A percentile compares a stretch with the other conserved stretches of the same genome.
These are phyloP conservation scores for Coemansia erecta DNA, from an alignment of 192 early-diverging fungal species.

Conservation along the genomic window DNA sequence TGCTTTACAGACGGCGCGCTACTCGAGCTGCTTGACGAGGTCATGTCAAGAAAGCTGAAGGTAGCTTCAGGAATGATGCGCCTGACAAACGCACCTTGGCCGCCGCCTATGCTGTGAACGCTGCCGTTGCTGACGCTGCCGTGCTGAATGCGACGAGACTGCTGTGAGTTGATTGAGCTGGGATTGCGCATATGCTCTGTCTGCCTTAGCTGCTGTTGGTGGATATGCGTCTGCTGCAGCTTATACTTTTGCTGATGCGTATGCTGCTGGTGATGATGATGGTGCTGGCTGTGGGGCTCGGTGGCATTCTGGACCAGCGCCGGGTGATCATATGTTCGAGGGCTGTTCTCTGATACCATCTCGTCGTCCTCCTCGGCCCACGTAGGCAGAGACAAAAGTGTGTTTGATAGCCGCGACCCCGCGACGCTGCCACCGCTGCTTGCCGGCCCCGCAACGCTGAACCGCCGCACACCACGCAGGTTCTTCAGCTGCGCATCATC, in stretches of 20 bases:
- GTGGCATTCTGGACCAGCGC: constrained; percentile 2
- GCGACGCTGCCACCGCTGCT: constrained; percentile 21
- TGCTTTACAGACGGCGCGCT: constrained; percentile 14
- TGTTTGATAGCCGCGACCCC: constrained; percentile 30
- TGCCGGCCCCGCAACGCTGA: constrained; percentile 37
- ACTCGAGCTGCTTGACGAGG: constrained; percentile 34
- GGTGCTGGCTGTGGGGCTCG: neutral
- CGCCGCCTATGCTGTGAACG: neutral
- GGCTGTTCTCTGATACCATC: constrained; percentile 3
- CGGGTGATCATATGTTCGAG: neutral
- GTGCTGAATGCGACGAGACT: neutral
- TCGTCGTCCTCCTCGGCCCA: constrained; percentile 53
- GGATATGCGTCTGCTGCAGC: neutral
- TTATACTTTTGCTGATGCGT: neutral
- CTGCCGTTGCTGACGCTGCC: constrained; percentile 13
- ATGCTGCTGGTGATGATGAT: neutral
- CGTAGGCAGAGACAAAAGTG: constrained; percentile 35
- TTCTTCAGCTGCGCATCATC: constrained; percentile 17
- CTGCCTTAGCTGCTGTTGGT: neutral
- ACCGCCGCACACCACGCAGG: constrained; percentile 21
- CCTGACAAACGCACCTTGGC: constrained; percentile 11
- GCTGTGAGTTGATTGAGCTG: constrained; percentile 7
- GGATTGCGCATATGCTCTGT: constrained; percentile 6
- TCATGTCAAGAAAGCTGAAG: constrained; percentile 21
- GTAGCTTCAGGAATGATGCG: constrained; percentile 12